These are phyloP conservation scores for Exophiala sp. DNA, from an alignment of 2,329 filamentous ascomycete species.

Conservation along the genomic window DNA sequence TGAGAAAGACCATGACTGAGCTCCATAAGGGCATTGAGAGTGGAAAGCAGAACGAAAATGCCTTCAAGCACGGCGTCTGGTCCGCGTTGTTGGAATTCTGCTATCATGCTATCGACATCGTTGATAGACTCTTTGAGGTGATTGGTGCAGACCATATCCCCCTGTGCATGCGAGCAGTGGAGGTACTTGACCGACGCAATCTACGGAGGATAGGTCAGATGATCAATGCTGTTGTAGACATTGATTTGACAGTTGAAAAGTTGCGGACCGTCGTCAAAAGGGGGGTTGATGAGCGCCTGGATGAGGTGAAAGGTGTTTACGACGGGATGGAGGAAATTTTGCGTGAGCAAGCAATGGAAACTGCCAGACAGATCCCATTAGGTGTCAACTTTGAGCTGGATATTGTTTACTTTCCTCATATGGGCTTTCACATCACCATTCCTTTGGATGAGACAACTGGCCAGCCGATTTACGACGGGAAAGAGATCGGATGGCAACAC, in stretches of 20 bases:
- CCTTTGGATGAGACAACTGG: conserved; percentile 58
- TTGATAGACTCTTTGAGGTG: conserved; percentile 60
- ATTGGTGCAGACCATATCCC: conserved; percentile 44
- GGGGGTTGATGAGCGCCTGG: conserved; percentile 70
- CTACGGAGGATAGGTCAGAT: conserved; percentile 65
- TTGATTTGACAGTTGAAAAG: conserved; percentile 50
- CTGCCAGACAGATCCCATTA: conserved; percentile 62
- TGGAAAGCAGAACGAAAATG: conserved; percentile 48
- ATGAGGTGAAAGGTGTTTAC: conserved; percentile 73
- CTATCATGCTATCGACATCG: conserved; percentile 66
- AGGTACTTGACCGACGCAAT: conserved; percentile 56
- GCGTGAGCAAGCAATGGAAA: conserved; percentile 61
- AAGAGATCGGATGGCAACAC: conserved; percentile 67
- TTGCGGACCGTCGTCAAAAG: conserved; percentile 68
- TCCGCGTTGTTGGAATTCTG: conserved; percentile 69
- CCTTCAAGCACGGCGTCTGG: conserved; percentile 68
- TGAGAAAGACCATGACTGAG: conserved; percentile 64
- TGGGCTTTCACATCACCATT: conserved; percentile 83
- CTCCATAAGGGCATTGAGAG: conserved; percentile 73
- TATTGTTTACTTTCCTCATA: conserved; percentile 85
- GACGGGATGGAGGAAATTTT: conserved; percentile 74
- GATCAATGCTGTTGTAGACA: conserved; percentile 61
- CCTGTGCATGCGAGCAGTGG: conserved; percentile 48
- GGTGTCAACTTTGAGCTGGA: conserved; percentile 57
- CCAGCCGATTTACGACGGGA: conserved; percentile 61